Evolutionary conservation across 2,329 filamentous ascomycete species (phyloP), one percentile per base, ranked within the genome.

Genomic region (Botryotinia narcissicola): DNA sequence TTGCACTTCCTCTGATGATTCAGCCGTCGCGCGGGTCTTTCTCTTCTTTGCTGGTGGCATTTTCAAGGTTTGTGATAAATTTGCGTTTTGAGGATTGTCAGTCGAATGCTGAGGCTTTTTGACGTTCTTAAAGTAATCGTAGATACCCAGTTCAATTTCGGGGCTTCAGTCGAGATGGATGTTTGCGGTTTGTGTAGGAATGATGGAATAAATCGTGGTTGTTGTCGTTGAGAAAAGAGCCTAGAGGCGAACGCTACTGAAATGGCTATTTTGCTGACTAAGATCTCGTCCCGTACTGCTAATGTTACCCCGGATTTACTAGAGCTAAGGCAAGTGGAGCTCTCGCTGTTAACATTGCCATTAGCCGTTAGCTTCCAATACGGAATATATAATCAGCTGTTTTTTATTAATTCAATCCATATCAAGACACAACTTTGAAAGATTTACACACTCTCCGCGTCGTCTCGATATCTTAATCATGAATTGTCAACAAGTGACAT

Each of bases 1-100:
- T 16, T 71, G 59, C 8, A 73, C 62, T 62, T 72, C 69, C 16
- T 77, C 75, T 54, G 71, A 74, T 40, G 71, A 54, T 35, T 78
- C 75, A 29, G 75, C 76, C 7, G 76, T 79, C 9, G 78, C 79
- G 9, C 79, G 78, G 7, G 82, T 85, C 80, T 84, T 85, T 78
- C 84, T 83, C 78, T 84, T 85, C 79, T 85, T 85, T 32, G 83
- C 80, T 60, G 84, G 83, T 74, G 84, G 83, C 83, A 85, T 84
- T 51, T 73, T 64, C 78, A 69, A 46, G 4, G 14, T 42, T 35
- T 42, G 29, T 10, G n/a, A 42, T 44, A n/a, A 10, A 42, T 35
- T 22, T 22, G n/a, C 14, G 42, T 6, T 66, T 22, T 54, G 25
- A n/a, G 2, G 61, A 32, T n/a, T 29, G 25, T 32, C 42, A 35